Conservation (phyloP, 1,284 basidiomycete species). For the Coniferiporia sulphurascens region DNA sequence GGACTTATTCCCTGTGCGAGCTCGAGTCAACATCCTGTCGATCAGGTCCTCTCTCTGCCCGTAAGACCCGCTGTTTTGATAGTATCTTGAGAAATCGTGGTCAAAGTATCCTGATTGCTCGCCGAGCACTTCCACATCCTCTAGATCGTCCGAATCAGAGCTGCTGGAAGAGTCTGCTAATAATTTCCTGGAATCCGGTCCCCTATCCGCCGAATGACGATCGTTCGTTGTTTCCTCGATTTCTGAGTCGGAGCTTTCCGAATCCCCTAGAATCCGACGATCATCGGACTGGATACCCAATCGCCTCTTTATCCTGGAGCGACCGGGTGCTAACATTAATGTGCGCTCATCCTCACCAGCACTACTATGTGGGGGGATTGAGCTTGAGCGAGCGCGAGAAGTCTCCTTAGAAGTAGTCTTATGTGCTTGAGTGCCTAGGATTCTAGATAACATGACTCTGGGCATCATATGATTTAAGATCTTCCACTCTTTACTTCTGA, state of each 20-base stretch:
- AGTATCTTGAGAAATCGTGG: conserved; percentile 19
- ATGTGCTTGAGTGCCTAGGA: conserved; percentile 7
- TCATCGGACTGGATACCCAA: conserved; percentile 25
- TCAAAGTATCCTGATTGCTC: conserved; percentile 30
- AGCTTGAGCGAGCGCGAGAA: neutral
- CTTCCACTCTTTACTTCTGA: conserved; percentile 29
- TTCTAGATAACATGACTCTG: conserved; percentile 36
- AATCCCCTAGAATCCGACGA: conserved; percentile 39
- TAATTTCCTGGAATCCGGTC: conserved; percentile 3
- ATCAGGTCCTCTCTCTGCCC: conserved; percentile 42
- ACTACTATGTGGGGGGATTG: neutral
- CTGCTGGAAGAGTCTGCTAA: conserved; percentile 2
- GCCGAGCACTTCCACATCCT: conserved; percentile 29
- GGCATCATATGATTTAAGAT: conserved; percentile 41
- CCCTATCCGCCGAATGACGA: neutral
- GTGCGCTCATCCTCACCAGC: conserved; percentile 7
- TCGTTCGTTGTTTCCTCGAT: conserved; percentile 2
- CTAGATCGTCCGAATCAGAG: conserved; percentile 18
- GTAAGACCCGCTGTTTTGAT: conserved; percentile 9
- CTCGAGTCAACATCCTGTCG: conserved; percentile 53
- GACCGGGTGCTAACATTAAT: conserved; percentile 36
- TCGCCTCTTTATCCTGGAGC: conserved; percentile 35
- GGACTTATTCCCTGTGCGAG: conserved; percentile 28
- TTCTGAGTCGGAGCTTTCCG: conserved; percentile 42
- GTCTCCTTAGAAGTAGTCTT: neutral